Conservation (phyloP, 2,329 filamentous ascomycete species). For the Tolypocladium guangdongense region DNA sequence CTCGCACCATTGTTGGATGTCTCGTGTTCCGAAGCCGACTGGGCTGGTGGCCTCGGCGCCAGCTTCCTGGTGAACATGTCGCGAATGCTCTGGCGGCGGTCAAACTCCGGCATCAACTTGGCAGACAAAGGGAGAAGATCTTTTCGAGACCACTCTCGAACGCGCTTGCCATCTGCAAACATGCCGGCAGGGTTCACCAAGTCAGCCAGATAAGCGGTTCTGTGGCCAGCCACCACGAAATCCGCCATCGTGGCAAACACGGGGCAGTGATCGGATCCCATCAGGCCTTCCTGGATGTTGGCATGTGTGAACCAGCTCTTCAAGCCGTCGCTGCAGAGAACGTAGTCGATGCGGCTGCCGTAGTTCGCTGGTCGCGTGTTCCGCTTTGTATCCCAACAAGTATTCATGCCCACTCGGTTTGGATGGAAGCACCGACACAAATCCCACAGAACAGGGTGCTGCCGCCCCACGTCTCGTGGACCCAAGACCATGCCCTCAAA, state of each 20-base stretch:
- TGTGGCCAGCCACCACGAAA: constrained; percentile 38
- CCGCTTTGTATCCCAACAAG: constrained; percentile 90
- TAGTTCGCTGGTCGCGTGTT: constrained; percentile 95
- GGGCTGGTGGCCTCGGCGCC: constrained; percentile 5
- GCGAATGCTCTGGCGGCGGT: constrained; percentile 72
- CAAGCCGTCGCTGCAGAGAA: constrained; percentile 72
- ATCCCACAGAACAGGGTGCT: constrained; percentile 69
- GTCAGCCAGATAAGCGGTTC: constrained; percentile 49
- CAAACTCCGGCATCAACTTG: constrained; percentile 78
- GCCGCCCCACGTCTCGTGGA: constrained; percentile 55
- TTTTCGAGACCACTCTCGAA: constrained; percentile 54
- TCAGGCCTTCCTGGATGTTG: constrained; percentile 85
- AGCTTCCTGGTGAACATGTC: constrained; percentile 66
- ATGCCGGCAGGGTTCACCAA: constrained; percentile 67
- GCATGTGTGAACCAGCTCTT: constrained; percentile 68
- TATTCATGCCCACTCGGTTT: constrained; percentile 79
- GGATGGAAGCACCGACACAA: constrained; percentile 74
- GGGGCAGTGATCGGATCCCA: constrained; percentile 94
- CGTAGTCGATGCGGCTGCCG: constrained; percentile 86
- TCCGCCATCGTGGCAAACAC: constrained; percentile 71
- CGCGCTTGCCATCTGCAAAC: constrained; percentile 56
- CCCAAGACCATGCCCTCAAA: constrained; percentile 59
- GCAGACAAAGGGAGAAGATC: constrained; percentile 67
- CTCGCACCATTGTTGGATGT: not conserved
- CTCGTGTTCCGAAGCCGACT: not conserved